These are phyloP conservation scores for Acacia pycnantha DNA, from an alignment of 331 rosid species.

Conservation along the genomic window DNA sequence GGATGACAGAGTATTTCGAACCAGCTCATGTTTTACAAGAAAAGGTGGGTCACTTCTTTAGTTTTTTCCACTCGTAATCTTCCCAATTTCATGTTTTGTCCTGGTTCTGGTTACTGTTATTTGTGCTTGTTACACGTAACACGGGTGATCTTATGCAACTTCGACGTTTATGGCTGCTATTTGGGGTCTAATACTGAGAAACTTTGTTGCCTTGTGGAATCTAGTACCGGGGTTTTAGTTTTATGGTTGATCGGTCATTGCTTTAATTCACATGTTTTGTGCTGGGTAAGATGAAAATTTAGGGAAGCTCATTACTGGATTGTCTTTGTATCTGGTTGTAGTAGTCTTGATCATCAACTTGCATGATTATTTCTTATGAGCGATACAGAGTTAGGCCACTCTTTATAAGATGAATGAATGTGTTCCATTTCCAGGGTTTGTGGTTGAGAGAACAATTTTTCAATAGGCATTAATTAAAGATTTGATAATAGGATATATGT, in stretches of 20 bases:
- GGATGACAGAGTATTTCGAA: constrained; percentile 88
- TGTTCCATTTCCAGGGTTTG: background rate
- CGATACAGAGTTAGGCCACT: background rate
- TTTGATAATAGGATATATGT: background rate
- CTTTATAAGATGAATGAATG: background rate
- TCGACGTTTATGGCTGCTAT: background rate
- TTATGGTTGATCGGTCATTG: background rate
- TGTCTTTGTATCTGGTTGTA: background rate
- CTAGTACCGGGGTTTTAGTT: constrained; percentile 19
- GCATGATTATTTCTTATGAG: background rate
- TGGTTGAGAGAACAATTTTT: background rate
- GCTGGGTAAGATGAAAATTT: background rate
- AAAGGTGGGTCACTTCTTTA: constrained; percentile 46
- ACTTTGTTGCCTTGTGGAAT: constrained; percentile 33
- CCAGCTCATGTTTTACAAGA: constrained; percentile 67
- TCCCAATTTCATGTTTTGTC: background rate
- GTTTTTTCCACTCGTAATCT: constrained; percentile 24
- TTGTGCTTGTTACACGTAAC: constrained; percentile 8
- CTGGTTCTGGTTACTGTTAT: constrained; percentile 12
- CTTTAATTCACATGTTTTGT: background rate
- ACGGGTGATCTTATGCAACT: background rate
- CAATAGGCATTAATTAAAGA: background rate
- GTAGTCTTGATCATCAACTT: background rate
- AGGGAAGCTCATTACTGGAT: background rate
- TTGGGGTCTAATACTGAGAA: background rate